phyloP scores from a whole-genome alignment of 495 filamentous ascomycete species.

The Letharia columbiana region DNA sequence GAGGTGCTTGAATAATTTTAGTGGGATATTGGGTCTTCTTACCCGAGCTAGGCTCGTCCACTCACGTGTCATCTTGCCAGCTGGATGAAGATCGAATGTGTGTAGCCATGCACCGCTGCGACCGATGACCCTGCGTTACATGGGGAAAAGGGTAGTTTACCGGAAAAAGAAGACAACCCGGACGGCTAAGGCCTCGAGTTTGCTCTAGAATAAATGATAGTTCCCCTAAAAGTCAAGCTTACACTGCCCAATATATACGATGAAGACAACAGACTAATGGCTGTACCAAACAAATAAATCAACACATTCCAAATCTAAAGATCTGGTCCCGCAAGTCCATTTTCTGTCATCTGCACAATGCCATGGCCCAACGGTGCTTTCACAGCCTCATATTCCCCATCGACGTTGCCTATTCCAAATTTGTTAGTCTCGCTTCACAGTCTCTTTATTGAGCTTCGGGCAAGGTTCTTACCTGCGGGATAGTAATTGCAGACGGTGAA shows the following conservation, averaged over 20 bases:
- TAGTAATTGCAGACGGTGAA: conserved; percentile 89
- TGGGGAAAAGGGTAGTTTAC: background rate
- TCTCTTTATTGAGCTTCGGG: background rate
- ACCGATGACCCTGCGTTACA: background rate
- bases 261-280: background rate
- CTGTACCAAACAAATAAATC: background rate
- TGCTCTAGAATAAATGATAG: background rate
- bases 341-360: background rate
- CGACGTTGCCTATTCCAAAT: background rate
- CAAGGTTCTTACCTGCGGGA: conserved; percentile 46
- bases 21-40: background rate
- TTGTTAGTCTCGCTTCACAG: background rate
- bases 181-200: background rate
- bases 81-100: background rate
- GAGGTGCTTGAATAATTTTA: background rate
- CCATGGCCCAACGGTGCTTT: background rate
- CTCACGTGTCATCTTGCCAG: background rate
- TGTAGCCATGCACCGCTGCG: background rate
- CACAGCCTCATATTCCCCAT: background rate
- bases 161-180: background rate
- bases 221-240: background rate
- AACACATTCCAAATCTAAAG: background rate
- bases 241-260: background rate
- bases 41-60: background rate
- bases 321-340: background rate